Base-by-base conservation (phyloP, 768 basidiomycete genomes). In the Solioccasus polychromus region DNA sequence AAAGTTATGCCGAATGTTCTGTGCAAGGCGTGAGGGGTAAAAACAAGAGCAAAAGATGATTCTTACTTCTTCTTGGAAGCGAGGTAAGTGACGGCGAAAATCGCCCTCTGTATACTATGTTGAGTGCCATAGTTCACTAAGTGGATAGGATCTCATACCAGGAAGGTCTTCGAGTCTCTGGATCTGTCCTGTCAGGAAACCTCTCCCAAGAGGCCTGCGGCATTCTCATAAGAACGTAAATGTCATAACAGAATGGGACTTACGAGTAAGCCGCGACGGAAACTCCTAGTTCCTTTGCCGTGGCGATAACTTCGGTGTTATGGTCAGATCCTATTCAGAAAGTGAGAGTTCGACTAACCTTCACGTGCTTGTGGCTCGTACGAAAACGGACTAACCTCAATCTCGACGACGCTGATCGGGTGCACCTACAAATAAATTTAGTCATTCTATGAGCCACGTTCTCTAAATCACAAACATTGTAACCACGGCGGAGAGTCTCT, bases 331-430 rank as follows among this genome's bases (percentile, higher is more conserved):
- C 34, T 23, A 26, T 20, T 15, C n/a, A 14, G 10, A 22, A 32
- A 26, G 11, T 1, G 18, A 36, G 8, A 17, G 20, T 12, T 6
- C 10, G 8, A 7, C 39, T 20, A 29, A 71, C 73, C 72, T 15
- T 72, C 67, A 52, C 71, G 72, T 14, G 78, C 72, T 42, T 79
- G 70, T 19, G 70, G 67, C 48, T 79, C 78, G 41, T 79, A 80
- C 2, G 75, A 70, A 73, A 79, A 83, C 2, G 78, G 73, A 54
- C 79, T 83, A 32, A 83, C 66, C 59, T 88, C 86, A 41, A 86
- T 82, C 59, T 88, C 83, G 8, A 82, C 78, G 14, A 76, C 69
- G 11, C 77, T 70, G 46, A 85, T 73, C 2, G 77, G 79, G 35
- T 75, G 68, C 9, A 83, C 67, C 76, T 82, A 37, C 5, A 8